Evolutionary conservation across 805 yeast species (phyloP), one percentile per base, ranked within the genome.

Genomic region (Lipomyces anomalus): DNA sequence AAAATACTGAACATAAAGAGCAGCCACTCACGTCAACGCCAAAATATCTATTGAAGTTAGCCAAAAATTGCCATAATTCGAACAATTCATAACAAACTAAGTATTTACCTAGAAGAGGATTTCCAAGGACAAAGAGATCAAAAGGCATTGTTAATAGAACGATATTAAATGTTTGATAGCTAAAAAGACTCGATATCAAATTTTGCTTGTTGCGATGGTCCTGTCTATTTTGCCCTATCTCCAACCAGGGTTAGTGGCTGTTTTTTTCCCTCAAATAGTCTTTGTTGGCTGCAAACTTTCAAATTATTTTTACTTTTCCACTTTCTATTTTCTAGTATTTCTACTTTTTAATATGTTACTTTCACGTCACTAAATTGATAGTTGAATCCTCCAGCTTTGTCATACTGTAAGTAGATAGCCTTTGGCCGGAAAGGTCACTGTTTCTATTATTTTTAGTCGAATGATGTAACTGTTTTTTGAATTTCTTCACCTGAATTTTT

Each of bases 401-500:
- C n/a, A n/a, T n/a, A n/a, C n/a, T n/a, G n/a, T n/a, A n/a, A n/a
- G n/a, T n/a, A n/a, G n/a, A n/a, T n/a, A n/a, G n/a, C n/a, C n/a
- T n/a, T n/a, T n/a, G n/a, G n/a, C n/a, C n/a, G n/a, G n/a, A n/a
- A n/a, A n/a, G n/a, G n/a, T n/a, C n/a, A n/a, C n/a, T n/a, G n/a
- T n/a, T n/a, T n/a, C n/a, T n/a, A n/a, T n/a, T n/a, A n/a, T n/a
- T n/a, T n/a, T n/a, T n/a, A n/a, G n/a, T 56, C 17, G 35, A 29
- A 53, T 55, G 69, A 66, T 63, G 69, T 59, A 48, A 63, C 55
- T 62, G 58, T 52, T 36, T 41, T 37, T 55, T 59, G 70, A 67
- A 67, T 65, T 66, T 66, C 69, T 66, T 67, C 70, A 64, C 57
- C 70, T 61, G 69, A 66, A 64, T 37, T 23, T 29, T 46, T 50